phyloP scores from a whole-genome alignment of 2,329 filamentous ascomycete species.

The Dothideomycetes sp. region DNA sequence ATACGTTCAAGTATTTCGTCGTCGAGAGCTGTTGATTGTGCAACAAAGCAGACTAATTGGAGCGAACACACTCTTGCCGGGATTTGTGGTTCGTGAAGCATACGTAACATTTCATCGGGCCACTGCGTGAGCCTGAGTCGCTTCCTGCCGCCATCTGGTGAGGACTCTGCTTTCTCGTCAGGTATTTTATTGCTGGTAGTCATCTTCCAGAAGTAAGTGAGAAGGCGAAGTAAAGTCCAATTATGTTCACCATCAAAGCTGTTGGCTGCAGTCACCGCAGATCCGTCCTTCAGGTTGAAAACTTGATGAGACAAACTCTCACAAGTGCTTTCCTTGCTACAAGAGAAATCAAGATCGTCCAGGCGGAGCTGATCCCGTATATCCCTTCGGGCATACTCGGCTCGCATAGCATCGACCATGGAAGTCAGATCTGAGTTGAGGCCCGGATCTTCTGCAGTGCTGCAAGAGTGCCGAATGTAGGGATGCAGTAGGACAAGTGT shows the following conservation, averaged over 20 bases:
- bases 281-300: slow-evolving; percentile 19
- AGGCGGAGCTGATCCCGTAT: slow-evolving; percentile 64
- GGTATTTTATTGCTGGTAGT: background rate
- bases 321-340: slow-evolving; percentile 24
- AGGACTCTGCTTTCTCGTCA: background rate
- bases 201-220: slow-evolving; percentile 28
- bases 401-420: slow-evolving; percentile 60
- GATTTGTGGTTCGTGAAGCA: background rate
- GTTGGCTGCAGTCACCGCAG: slow-evolving; percentile 5
- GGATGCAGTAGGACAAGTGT: slow-evolving; percentile 51
- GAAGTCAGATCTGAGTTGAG: slow-evolving; percentile 41
- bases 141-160: slow-evolving; percentile 2
- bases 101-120: slow-evolving; percentile 4
- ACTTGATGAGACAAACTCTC: slow-evolving; percentile 16
- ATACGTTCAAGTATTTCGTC: background rate
- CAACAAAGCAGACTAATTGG: slow-evolving; percentile 3
- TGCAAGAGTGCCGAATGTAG: slow-evolving; percentile 26
- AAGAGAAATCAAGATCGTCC: slow-evolving; percentile 50
- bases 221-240: slow-evolving; percentile 27
- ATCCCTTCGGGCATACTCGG: slow-evolving; percentile 64
- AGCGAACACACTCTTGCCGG: background rate
- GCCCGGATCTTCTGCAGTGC: slow-evolving; percentile 11
- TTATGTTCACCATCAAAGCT: slow-evolving; percentile 15
- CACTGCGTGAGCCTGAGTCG: slow-evolving; percentile 3
- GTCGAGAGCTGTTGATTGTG: slow-evolving; percentile 4